Evolutionary conservation across 2,329 filamentous ascomycete genomes (phyloP), one percentile per base, ranked within the genome.

Genomic region (Neonectria magnoliae): DNA sequence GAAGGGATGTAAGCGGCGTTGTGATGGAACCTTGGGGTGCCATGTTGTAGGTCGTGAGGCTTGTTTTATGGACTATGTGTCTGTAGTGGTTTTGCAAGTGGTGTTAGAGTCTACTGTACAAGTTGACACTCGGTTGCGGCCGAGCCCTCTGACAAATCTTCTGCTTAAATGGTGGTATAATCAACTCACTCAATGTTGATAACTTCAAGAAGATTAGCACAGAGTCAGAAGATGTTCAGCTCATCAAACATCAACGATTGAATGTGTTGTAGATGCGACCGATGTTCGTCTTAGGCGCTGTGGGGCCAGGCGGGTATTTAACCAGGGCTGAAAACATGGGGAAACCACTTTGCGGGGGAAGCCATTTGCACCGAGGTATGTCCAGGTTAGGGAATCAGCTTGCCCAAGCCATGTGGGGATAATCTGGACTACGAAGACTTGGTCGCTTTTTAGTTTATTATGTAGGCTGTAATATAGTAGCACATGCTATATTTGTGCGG

Each of bases 1-100:
- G 87, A 56, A 98, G 89, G 59, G 84, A 84, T 68, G 91, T 94
- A 41, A 97, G 86, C 2, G 93, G 92, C 11, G 93, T 97, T 63
- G 87, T 88, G 73, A 96, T 90, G 64, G 89, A 84, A 51, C 83
- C 83, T 51, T 76, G 62, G 20, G 80, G 71, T 59, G 81, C 76
- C 81, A 84, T 85, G 48, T 13, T 73, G 64, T 36, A 54, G 33
- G n/a, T 20, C 7, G 38, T 10, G 38, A 42, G 36, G n/a, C n/a
- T 20, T 11, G 18, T 48, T n/a, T 5, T 44, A 22, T 10, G 18
- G 18, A n/a, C 10, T 47, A 25, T 10, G 25, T 41, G 41, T 5
- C 45, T 47, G 16, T 31, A 29, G 11, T 44, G 25, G 10, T 27
- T 48, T 33, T 64, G 29, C 57, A 61, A 59, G 50, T 50, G 51